Evolutionary conservation across 495 filamentous ascomycete species (phyloP).

Genomic region (Xylaria nigripes): DNA sequence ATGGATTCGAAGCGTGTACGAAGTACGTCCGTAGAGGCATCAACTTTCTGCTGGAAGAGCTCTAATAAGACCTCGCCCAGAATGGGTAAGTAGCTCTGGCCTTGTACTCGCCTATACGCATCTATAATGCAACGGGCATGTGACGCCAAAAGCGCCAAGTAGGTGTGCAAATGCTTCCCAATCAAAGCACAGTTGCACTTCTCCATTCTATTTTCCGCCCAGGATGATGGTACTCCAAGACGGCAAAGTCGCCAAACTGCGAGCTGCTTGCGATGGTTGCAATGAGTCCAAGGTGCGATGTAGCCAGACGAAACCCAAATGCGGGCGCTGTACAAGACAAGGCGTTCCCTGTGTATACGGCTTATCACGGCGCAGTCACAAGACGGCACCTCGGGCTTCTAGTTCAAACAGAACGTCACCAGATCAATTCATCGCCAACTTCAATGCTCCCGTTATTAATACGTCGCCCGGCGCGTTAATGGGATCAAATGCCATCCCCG

Average conservation of each 20-base stretch:
- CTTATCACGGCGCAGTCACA: neutral
- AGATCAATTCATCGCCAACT: neutral
- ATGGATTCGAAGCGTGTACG: too few species aligned
- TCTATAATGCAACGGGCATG: too few species aligned
- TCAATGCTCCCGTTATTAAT: neutral
- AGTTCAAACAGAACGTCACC: neutral
- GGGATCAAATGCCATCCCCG: neutral
- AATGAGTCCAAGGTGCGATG: constrained; percentile 2
- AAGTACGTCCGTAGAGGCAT: too few species aligned
- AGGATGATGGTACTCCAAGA: neutral
- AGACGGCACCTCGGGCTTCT: neutral
- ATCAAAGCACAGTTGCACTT: neutral
- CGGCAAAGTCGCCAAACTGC: neutral
- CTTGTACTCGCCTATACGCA: too few species aligned
- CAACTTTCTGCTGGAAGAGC: too few species aligned
- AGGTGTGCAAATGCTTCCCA: too few species aligned
- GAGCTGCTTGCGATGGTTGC: neutral
- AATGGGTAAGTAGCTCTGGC: too few species aligned
- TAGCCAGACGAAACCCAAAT: neutral
- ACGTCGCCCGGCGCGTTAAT: neutral
- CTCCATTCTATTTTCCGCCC: neutral
- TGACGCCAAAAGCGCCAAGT: too few species aligned
- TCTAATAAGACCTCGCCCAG: too few species aligned
- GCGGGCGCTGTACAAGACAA: neutral
- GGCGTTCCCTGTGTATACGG: neutral